Base-by-base conservation (phyloP, 805 yeast species). In the Hanseniaspora hatyaiensis region DNA sequence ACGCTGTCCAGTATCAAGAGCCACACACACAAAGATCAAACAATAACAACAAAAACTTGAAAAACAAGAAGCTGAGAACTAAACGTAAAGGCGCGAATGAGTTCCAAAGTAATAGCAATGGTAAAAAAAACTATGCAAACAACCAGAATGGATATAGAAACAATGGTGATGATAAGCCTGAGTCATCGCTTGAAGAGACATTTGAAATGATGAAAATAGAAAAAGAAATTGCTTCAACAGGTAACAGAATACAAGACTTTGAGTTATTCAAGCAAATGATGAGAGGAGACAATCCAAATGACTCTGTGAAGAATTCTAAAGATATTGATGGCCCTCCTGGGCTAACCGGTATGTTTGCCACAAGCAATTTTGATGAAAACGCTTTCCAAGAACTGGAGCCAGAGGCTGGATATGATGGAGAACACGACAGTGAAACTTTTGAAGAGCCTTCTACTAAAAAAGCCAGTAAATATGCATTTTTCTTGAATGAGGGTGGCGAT, bases 261-360 rank as follows among this genome's bases (percentile, higher is more conserved):
- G 73, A 68, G 52, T 54, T 59, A 26, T 67, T 67, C 65, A 68
- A 61, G 51, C 61, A 65, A 2, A 61, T 60, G 54, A 62, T 66
- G 60, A 65, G 59, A 47, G 64, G 58, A 41, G 56, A 62, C 48
- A 62, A 62, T 47, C 57, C 54, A 37, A 65, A 64, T 40, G 30
- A 28, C 12, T 18, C 16, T 13, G 37, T 20, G 13, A 13, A 9
- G 12, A 6, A 22, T 12, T 31, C 20, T 16, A 44, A 47, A 22
- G 34, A 46, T 34, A 19, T 26, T 5, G 9, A 31, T 15, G 40
- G 34, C 4, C 38, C 43, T 20, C 28, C 32, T 16, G 41, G 43
- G 4, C 16, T 47, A 12, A 41, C 38, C 4, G 46, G 41, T 6
- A 40, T 47, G 29, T 47, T 47, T 36, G 40, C 41, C 4, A 29